Conservation (phyloP, 495 filamentous ascomycete genomes). For the Letharia lupina region DNA sequence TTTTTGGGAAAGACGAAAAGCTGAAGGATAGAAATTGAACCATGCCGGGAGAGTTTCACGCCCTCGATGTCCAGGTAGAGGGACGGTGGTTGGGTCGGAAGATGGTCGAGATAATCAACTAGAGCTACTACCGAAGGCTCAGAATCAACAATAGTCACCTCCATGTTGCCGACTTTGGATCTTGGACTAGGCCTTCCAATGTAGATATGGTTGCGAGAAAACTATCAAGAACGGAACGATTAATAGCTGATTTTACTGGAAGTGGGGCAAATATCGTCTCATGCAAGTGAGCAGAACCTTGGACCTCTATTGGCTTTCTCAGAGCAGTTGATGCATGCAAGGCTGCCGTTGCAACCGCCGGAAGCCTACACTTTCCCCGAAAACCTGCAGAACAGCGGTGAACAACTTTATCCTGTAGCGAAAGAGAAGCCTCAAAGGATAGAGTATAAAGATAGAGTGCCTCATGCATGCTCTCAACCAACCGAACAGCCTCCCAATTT, state of each 20-base stretch:
- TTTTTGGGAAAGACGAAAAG: constrained; percentile 30
- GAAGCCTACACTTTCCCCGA: background rate
- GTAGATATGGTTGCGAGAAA: background rate
- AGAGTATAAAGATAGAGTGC: too few relatives aligned
- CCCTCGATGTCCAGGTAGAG: constrained; percentile 53
- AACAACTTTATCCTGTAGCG: too few relatives aligned
- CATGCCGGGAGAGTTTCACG: constrained; percentile 38
- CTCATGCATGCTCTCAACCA: too few relatives aligned
- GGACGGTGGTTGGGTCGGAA: constrained; percentile 31
- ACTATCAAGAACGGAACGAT: background rate
- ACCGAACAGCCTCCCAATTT: too few relatives aligned
- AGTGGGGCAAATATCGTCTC: background rate
- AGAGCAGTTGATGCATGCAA: background rate
- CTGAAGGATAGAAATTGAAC: constrained; percentile 45
- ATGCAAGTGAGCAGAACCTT: background rate
- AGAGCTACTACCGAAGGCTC: constrained; percentile 8
- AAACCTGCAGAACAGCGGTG: background rate
- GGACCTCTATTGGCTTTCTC: background rate
- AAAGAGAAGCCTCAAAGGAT: too few relatives aligned
- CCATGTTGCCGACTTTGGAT: constrained; percentile 1
- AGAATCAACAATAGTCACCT: constrained; percentile 15
- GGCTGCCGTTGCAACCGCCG: background rate
- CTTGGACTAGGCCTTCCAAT: background rate
- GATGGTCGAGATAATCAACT: constrained; percentile 17
- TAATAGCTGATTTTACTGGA: background rate